Evolutionary conservation across 805 yeast species (phyloP).

Genomic region (Schizosaccharomyces cryophilus): DNA sequence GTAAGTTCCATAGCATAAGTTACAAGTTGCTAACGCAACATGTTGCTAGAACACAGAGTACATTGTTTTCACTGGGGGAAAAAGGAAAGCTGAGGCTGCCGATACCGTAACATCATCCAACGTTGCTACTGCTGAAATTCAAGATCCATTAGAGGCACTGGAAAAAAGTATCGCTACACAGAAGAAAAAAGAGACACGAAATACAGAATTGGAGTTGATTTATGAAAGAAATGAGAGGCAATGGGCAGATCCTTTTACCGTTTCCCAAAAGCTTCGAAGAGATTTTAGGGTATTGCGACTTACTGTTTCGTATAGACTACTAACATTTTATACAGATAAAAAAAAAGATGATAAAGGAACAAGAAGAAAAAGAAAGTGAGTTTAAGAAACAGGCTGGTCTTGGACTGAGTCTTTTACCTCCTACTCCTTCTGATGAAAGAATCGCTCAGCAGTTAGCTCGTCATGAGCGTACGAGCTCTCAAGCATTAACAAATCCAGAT

Average conservation of each 20-base stretch:
- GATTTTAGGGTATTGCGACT: background rate
- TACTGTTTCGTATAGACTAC: background rate
- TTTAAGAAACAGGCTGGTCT: background rate
- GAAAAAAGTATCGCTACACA: background rate
- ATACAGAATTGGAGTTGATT: background rate
- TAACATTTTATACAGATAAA: background rate
- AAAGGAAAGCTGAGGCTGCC: background rate
- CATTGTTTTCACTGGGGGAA: background rate
- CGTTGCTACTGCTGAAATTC: background rate
- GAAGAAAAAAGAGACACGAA: background rate
- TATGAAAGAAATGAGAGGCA: background rate
- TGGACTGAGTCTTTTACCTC: background rate
- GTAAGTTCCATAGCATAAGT: constrained; percentile 9
- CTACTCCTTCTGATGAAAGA: background rate
- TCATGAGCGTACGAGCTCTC: background rate
- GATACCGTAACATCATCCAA: background rate
- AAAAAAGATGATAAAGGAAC: background rate
- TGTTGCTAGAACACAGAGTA: constrained; percentile 4
- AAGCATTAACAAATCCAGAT: background rate
- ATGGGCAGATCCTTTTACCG: background rate
- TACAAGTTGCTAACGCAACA: constrained; percentile 9
- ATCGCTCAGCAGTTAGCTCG: background rate
- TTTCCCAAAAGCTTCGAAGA: background rate
- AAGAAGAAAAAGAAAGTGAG: background rate
- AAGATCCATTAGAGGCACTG: background rate